These are phyloP conservation scores for Aspergillus pseudonomiae DNA, from an alignment of 2,329 filamentous ascomycete species.

Conservation along the genomic window DNA sequence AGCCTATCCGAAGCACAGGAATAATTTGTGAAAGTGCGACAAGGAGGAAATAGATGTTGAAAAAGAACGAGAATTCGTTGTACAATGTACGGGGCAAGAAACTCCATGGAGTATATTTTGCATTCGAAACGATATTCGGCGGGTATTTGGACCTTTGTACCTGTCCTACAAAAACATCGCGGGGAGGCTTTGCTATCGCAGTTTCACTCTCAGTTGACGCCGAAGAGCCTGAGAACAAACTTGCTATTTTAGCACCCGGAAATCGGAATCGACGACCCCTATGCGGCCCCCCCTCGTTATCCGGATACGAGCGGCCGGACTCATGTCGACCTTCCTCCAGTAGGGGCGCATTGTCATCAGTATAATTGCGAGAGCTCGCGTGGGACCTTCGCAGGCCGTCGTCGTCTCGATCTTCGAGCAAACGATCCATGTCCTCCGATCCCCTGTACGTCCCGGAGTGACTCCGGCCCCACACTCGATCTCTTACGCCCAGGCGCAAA, in stretches of 20 bases:
- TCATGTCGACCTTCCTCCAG: slow-evolving; percentile 55
- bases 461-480: slow-evolving; percentile 45
- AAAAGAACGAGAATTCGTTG: slow-evolving; percentile 99
- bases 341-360: slow-evolving; percentile 75
- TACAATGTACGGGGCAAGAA: slow-evolving; percentile 94
- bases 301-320: slow-evolving; percentile 34
- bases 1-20: slow-evolving; percentile 85
- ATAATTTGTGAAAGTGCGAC: slow-evolving; percentile 94
- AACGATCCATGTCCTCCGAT: slow-evolving; percentile 64
- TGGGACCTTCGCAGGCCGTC: slow-evolving; percentile 61
- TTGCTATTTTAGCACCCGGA: slow-evolving; percentile 65
- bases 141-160: slow-evolving; percentile 76
- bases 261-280: slow-evolving; percentile 62
- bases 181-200: slow-evolving; percentile 57
- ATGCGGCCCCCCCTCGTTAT: slow-evolving; percentile 47
- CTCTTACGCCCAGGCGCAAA: slow-evolving; percentile 53
- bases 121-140: slow-evolving; percentile 89
- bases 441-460: slow-evolving; percentile 44
- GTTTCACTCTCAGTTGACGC: slow-evolving; percentile 45
- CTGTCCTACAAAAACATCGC: slow-evolving; percentile 75
- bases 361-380: slow-evolving; percentile 56
- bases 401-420: slow-evolving; percentile 66
- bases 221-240: slow-evolving; percentile 30
- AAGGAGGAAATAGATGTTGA: slow-evolving; percentile 98
- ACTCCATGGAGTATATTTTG: slow-evolving; percentile 93